Percentiles rank a stretch among this genome's conserved stretches.
phyloP scores from a whole-genome alignment of 2,329 filamentous ascomycete genomes.

The Pseudopyricularia cyperi region DNA sequence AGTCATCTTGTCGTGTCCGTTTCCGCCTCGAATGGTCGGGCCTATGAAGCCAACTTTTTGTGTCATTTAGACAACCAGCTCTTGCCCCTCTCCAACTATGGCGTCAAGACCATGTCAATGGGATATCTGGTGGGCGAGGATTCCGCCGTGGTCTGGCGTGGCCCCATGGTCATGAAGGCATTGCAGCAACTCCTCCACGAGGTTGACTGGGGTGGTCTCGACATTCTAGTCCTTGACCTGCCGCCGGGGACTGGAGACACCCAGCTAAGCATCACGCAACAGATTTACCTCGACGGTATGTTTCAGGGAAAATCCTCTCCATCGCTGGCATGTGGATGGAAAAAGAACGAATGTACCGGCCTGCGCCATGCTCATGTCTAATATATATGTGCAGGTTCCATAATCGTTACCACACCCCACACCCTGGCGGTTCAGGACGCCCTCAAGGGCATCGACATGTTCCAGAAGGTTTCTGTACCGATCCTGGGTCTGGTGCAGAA shows the following conservation, averaged over 20 bases:
- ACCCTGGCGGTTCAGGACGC: constrained; percentile 87
- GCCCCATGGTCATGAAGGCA: constrained; percentile 95
- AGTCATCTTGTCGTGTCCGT: constrained; percentile 10
- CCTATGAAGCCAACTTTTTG: background rate
- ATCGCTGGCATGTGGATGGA: background rate
- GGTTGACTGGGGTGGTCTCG: constrained; percentile 83
- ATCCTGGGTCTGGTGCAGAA: constrained; percentile 84
- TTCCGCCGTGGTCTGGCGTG: constrained; percentile 85
- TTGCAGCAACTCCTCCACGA: constrained; percentile 91
- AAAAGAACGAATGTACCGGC: background rate
- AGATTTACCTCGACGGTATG: constrained; percentile 71
- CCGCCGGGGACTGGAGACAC: constrained; percentile 93
- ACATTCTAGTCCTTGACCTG: constrained; percentile 79
- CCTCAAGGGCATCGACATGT: constrained; percentile 84
- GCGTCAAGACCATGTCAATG: constrained; percentile 97
- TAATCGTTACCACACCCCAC: constrained; percentile 90
- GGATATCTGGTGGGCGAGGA: constrained; percentile 75
- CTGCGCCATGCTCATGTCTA: background rate
- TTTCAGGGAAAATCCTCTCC: background rate
- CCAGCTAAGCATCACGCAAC: constrained; percentile 92
- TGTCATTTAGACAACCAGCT: constrained; percentile 55
- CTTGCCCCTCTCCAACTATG: constrained; percentile 83
- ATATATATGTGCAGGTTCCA: constrained; percentile 37
- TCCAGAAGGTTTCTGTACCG: constrained; percentile 69
- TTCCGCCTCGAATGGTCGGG: background rate